Percentiles rank a stretch among this genome's conserved stretches.
Evolutionary conservation across 495 filamentous ascomycete species (phyloP).

Genomic region (Achaetomiella virescens): DNA sequence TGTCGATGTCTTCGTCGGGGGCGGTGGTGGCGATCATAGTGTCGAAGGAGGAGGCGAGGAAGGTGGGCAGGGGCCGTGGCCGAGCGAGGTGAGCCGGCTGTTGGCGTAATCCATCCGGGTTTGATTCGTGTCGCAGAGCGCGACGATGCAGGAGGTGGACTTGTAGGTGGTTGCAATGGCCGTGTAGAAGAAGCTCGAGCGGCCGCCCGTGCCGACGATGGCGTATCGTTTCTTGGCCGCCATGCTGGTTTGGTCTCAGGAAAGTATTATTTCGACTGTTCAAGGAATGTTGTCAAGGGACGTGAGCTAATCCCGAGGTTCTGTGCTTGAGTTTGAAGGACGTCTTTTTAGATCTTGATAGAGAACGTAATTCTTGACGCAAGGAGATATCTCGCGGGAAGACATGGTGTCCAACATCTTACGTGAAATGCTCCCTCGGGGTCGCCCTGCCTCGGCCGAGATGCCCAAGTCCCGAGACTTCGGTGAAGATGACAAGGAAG

Average conservation of each 20-base stretch:
- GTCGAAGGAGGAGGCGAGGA: slow-evolving; percentile 46
- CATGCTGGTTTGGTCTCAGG: too few relatives aligned
- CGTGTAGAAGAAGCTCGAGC: slow-evolving; percentile 50
- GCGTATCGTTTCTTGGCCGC: slow-evolving; percentile 34
- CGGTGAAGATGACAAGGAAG: slow-evolving; percentile 6
- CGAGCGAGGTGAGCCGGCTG: slow-evolving; percentile 25
- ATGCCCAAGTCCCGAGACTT: slow-evolving; percentile 12
- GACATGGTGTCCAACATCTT: too few relatives aligned
- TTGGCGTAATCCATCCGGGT: slow-evolving; percentile 43
- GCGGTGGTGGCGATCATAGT: slow-evolving; percentile 46
- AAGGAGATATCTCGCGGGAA: too few relatives aligned
- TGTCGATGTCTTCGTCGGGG: slow-evolving; percentile 53
- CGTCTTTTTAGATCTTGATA: too few relatives aligned
- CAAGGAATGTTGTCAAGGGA: too few relatives aligned
- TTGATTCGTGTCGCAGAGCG: slow-evolving; percentile 45
- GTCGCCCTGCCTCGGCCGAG: too few relatives aligned
- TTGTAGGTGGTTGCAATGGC: slow-evolving; percentile 46
- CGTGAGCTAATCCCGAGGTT: too few relatives aligned
- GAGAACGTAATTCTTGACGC: too few relatives aligned
- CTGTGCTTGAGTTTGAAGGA: too few relatives aligned
- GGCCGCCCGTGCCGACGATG: slow-evolving; percentile 41
- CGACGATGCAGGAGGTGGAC: slow-evolving; percentile 43
- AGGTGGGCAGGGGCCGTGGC: slow-evolving; percentile 43
- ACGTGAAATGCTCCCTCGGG: too few relatives aligned
- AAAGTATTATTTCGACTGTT: too few relatives aligned